Conservation (phyloP, 805 yeast species). For the Peterozyma xylosa region DNA sequence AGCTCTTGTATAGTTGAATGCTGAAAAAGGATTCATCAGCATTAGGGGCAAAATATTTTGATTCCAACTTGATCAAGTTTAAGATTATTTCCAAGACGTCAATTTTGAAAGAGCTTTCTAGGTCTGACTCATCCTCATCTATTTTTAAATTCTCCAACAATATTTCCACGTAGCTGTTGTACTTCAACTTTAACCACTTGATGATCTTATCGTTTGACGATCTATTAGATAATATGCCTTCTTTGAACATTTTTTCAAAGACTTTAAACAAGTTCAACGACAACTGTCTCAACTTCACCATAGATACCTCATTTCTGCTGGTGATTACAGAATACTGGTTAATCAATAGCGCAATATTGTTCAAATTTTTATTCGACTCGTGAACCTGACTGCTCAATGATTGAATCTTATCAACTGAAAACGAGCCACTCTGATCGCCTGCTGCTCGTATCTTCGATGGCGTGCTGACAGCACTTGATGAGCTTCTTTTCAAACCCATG, state of each 20-base stretch:
- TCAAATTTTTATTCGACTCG: constrained; percentile 42
- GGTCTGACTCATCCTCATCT: constrained; percentile 33
- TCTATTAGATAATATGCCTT: constrained; percentile 29
- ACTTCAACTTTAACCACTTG: constrained; percentile 57
- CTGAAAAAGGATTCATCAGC: constrained; percentile 58
- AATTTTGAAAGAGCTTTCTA: constrained; percentile 38
- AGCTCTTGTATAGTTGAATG: constrained; percentile 35
- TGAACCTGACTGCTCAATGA: constrained; percentile 21
- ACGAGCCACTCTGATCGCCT: background rate
- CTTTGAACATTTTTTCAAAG: constrained; percentile 40
- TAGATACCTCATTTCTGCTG: constrained; percentile 16
- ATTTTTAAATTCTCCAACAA: constrained; percentile 33
- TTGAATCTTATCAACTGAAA: constrained; percentile 18
- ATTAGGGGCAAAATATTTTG: constrained; percentile 41
- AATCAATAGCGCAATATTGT: constrained; percentile 44
- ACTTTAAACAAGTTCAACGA: constrained; percentile 33
- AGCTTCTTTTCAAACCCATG: background rate
- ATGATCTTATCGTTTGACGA: constrained; percentile 40
- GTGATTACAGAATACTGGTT: constrained; percentile 24
- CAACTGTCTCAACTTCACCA: constrained; percentile 25
- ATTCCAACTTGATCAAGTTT: constrained; percentile 51
- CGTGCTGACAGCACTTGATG: background rate
- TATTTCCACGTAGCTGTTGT: constrained; percentile 41
- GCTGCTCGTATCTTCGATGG: background rate
- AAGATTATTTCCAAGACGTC: constrained; percentile 46